Conservation (phyloP, 106 monocot species). For the Acorus gramineus region DNA sequence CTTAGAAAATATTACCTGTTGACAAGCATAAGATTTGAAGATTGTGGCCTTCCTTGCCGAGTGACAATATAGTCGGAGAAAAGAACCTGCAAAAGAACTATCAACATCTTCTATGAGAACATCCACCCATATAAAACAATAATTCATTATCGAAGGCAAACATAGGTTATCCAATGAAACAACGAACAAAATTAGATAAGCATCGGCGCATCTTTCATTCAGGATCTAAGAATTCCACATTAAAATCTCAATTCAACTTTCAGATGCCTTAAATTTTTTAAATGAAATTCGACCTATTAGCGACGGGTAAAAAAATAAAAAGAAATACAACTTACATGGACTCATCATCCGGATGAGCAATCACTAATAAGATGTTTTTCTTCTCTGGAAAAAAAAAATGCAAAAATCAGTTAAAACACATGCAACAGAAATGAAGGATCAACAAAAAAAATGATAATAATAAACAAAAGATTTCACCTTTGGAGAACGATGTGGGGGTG, state of each 20-base stretch:
- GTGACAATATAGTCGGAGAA: conserved; percentile 50
- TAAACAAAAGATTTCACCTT: too few relatives aligned
- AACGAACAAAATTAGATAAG: too few relatives aligned
- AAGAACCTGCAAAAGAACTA: conserved; percentile 48
- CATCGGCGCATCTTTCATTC: neutral
- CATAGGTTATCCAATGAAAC: neutral
- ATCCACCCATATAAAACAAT: neutral
- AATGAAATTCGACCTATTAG: too few relatives aligned
- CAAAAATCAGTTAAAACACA: too few relatives aligned
- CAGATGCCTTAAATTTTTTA: too few relatives aligned
- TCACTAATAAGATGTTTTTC: conserved; percentile 56
- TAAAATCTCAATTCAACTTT: too few relatives aligned
- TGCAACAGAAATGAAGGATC: too few relatives aligned
- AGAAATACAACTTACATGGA: conserved; percentile 51
- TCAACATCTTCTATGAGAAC: neutral
- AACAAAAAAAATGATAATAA: too few relatives aligned
- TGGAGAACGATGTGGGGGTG: too few relatives aligned
- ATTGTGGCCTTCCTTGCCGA: conserved; percentile 39
- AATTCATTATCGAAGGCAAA: neutral
- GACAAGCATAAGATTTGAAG: conserved; percentile 60
- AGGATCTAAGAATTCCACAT: too few relatives aligned
- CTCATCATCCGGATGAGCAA: conserved; percentile 95
- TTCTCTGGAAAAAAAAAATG: conserved; percentile 3
- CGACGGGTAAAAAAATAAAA: too few relatives aligned
- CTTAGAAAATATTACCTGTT: conserved; percentile 22